Evolutionary conservation across 768 basidiomycete genomes (phyloP), one percentile per base, ranked within the genome.

Genomic region (Tubosaeta sp.): DNA sequence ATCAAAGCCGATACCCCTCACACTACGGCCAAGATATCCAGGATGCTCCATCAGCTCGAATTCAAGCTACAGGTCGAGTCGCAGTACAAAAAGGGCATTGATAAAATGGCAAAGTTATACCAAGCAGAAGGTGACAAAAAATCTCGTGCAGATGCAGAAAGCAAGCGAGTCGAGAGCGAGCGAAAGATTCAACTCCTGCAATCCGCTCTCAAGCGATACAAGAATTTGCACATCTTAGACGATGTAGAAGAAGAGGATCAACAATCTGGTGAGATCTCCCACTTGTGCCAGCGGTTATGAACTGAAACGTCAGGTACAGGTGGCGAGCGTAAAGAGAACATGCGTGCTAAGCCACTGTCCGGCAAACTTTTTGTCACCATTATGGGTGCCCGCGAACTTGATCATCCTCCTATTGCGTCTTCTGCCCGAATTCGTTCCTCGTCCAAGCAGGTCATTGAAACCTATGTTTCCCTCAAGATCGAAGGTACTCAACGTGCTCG

Each of bases 11-110:
- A 99, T 74, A 95, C 95, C 42, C 95, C 95, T 14, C 84, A 95
- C 65, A 94, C 93, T 17, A 88, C 95, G 2, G 87, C 91, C 60
- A 98, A 95, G 76, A 98, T 99, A 68, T 91, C 93, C 38, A 84
- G 84, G 60, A 97, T 98, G 95, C 83, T 98, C 46, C 95, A 97
- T 71, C 95, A 97, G 71, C 85, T 99, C 56, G 95, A 98, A 72
- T 99, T 97, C 82, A 99, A 99, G 74, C 84, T 97, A 50, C 91
- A 95, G 70, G 92, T 99, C 58, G 97, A 99, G 72, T 83, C 88
- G 74, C 94, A 98, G 73, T 97, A 97, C 77, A 95, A 95, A 77
- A 82, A 86, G 68, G 97, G 97, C 38, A 97, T 97, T 58, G 95
- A 98, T 73, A 97, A 97, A 76, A 99, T 99, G 97, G 90, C 87